phyloP scores from a whole-genome alignment of 495 filamentous ascomycete genomes.

The Trypethelium eluteriae region DNA sequence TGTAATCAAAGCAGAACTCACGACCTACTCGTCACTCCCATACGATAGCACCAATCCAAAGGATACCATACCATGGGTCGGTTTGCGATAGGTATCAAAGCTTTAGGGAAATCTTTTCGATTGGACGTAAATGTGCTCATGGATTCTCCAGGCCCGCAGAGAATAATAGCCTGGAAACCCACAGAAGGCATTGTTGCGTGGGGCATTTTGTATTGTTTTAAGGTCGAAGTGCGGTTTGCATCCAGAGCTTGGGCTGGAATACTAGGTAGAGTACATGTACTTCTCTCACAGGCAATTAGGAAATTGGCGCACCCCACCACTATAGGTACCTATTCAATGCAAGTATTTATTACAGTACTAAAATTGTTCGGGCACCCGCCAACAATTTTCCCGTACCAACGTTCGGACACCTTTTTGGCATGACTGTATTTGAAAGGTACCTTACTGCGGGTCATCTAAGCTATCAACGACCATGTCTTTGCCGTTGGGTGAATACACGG shows the following conservation, averaged over 20 bases:
- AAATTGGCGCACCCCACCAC: too few relatives aligned
- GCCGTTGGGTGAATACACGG: neutral
- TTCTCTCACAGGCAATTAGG: too few relatives aligned
- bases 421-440: too few relatives aligned
- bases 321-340: too few relatives aligned
- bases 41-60: slow-evolving; percentile 80
- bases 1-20: slow-evolving; percentile 8
- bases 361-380: too few relatives aligned
- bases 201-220: slow-evolving; percentile 46
- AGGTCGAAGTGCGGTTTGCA: neutral
- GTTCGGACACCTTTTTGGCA: too few relatives aligned
- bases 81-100: slow-evolving; percentile 85
- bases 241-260: neutral
- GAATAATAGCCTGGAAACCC: slow-evolving; percentile 86
- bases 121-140: slow-evolving; percentile 88
- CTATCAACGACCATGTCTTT: neutral
- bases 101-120: slow-evolving; percentile 83
- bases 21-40: slow-evolving; percentile 66
- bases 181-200: slow-evolving; percentile 63
- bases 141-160: slow-evolving; percentile 84
- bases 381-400: too few relatives aligned
- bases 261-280: too few relatives aligned
- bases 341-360: too few relatives aligned
- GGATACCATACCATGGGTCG: slow-evolving; percentile 94
- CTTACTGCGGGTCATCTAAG: neutral